phyloP scores from a whole-genome alignment of 2,329 filamentous ascomycete genomes.

The Paraphaeosphaeria minitans region DNA sequence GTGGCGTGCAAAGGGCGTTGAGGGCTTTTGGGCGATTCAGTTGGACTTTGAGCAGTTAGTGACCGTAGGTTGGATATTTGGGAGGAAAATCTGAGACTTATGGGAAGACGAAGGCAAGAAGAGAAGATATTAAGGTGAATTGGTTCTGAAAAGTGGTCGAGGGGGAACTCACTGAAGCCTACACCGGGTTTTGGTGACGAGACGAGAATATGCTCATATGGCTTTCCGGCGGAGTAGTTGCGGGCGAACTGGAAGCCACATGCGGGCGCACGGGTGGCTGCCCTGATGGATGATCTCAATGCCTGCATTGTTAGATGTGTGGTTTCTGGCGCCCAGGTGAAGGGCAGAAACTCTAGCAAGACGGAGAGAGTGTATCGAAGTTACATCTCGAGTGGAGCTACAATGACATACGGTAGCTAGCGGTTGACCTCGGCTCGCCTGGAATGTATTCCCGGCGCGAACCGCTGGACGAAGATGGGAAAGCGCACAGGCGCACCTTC shows the following conservation, averaged over 20 bases:
- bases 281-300: slow-evolving; percentile 64
- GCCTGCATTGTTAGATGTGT: slow-evolving; percentile 49
- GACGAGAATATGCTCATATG: slow-evolving; percentile 82
- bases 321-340: slow-evolving; percentile 13
- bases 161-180: slow-evolving; percentile 69
- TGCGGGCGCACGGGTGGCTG: slow-evolving; percentile 63
- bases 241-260: slow-evolving; percentile 62
- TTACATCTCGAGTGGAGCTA: slow-evolving; percentile 6
- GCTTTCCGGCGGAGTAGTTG: slow-evolving; percentile 53
- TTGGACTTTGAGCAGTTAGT: slow-evolving; percentile 66
- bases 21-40: slow-evolving; percentile 93
- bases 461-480: slow-evolving; percentile 7
- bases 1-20: slow-evolving; percentile 88
- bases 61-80: neutral
- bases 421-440: slow-evolving; percentile 32
- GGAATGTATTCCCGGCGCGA: slow-evolving; percentile 17
- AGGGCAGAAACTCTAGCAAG: slow-evolving; percentile 6
- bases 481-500: slow-evolving; percentile 2
- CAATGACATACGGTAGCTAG: too few species aligned
- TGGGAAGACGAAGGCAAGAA: neutral
- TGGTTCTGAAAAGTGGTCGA: neutral
- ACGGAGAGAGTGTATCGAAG: neutral
- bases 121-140: neutral
- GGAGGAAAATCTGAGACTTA: too few species aligned
- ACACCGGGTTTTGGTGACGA: slow-evolving; percentile 87